Base-by-base conservation (phyloP, 2,329 filamentous ascomycete genomes). In the Colletotrichum sp. region DNA sequence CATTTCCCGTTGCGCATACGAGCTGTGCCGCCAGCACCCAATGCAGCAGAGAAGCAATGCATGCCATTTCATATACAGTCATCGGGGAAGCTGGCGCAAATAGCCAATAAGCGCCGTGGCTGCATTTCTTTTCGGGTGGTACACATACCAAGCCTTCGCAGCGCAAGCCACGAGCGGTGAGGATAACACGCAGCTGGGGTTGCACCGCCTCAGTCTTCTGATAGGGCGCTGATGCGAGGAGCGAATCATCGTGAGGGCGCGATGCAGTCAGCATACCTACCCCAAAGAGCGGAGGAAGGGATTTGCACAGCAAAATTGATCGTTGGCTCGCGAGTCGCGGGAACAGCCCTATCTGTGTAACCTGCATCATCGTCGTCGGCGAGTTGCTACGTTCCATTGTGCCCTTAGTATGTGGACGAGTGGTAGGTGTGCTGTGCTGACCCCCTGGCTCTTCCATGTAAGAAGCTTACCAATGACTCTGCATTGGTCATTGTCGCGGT, bases 311-410 rank as follows among this genome's bases (percentile, higher is more conserved):
- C 55, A 60, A 59, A 52, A 67, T 7, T 26, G 26, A 9, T 30
- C 13, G 34, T 30, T 52, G 34, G 26, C 26, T 52, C 21, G 67
- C 26, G 39, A 44, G 39, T 52, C n/a, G 44, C 44, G 44, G 30
- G 26, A 28, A 30, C 73, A 76, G 73, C 73, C 73, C 70, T 76
- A 76, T 69, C 59, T 60, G 34, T 49, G 34, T 39, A 49, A 73
- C 64, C 70, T 73, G 70, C 73, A 68, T 57, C 64, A 60, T 30
- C 70, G 12, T 52, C 44, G 12, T 52, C 44, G 44, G 64, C 63
- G 57, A 36, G 59, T 39, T 73, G 64, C 49, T 73, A 76, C 70
- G 73, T 76, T 76, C 70, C 70, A 73, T 73, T 57, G 34, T 69
- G 32, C 44, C 44, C n/a, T 52, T 21, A 12, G 44, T 21, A 21